Conservation (phyloP, 2,329 filamentous ascomycete genomes). For the Penicillium decumbens region DNA sequence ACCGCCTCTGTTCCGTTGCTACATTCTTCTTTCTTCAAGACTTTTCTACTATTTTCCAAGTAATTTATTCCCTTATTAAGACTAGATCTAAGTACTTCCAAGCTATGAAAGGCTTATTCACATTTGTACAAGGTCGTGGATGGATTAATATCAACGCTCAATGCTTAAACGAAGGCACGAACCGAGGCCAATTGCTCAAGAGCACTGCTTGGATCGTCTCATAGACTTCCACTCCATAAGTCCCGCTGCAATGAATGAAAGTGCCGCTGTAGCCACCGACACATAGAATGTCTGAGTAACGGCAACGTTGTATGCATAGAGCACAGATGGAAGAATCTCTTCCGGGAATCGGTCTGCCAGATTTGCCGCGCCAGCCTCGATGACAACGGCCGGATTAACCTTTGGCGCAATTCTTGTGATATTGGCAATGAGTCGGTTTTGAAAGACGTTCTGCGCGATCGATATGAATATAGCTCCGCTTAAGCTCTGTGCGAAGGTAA, state of each 20-base stretch:
- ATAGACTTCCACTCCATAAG: slow-evolving; percentile 42
- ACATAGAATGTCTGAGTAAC: slow-evolving; percentile 39
- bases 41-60: too few species aligned
- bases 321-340: slow-evolving; percentile 28
- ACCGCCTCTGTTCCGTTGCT: too few species aligned
- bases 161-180: neutral
- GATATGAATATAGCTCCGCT: slow-evolving; percentile 38
- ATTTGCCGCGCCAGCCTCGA: slow-evolving; percentile 36
- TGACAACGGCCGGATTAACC: slow-evolving; percentile 25
- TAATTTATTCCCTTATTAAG: too few species aligned
- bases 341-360: slow-evolving; percentile 27
- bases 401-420: slow-evolving; percentile 24
- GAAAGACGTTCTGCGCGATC: slow-evolving; percentile 38
- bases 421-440: slow-evolving; percentile 30
- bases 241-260: slow-evolving; percentile 31
- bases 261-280: slow-evolving; percentile 31
- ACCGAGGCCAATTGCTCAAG: neutral
- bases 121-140: neutral
- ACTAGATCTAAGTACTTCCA: neutral
- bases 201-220: slow-evolving; percentile 14
- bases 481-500: slow-evolving; percentile 38
- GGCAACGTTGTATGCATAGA: slow-evolving; percentile 37
- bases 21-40: too few species aligned
- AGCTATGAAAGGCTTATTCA: neutral
- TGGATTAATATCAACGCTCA: neutral